A percentile compares a stretch with the other conserved stretches of the same genome.
Evolutionary conservation across 2,329 filamentous ascomycete species (phyloP).

Genomic region (Aspergillus unguis): DNA sequence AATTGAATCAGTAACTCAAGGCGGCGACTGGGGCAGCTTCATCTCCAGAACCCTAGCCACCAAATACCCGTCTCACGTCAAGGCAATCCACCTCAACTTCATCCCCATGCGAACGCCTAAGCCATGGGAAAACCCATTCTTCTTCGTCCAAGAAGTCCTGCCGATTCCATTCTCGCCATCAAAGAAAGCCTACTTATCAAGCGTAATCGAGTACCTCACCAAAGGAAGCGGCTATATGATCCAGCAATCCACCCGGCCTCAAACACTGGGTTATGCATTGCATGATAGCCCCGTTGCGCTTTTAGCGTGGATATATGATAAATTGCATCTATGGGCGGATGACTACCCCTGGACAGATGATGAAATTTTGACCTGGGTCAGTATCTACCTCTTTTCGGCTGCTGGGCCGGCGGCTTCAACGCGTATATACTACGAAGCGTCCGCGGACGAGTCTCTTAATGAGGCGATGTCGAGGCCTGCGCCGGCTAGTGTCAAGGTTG

Average conservation of each 20-base stretch:
- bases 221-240: constrained; percentile 51
- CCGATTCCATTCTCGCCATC: constrained; percentile 29
- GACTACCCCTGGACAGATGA: constrained; percentile 70
- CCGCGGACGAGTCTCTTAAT: constrained; percentile 24
- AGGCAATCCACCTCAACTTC: constrained; percentile 2
- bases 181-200: constrained; percentile 23
- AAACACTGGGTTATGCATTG: constrained; percentile 68
- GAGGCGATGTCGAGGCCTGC: constrained; percentile 42
- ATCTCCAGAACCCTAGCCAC: background rate
- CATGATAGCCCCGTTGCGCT: constrained; percentile 67
- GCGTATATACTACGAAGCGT: constrained; percentile 69
- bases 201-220: constrained; percentile 6
- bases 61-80: background rate
- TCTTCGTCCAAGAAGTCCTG: constrained; percentile 42
- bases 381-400: constrained; percentile 67
- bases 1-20: constrained; percentile 46
- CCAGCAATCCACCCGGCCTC: constrained; percentile 65
- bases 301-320: constrained; percentile 78
- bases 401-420: constrained; percentile 66
- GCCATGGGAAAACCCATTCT: constrained; percentile 46
- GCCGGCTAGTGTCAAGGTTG: constrained; percentile 48
- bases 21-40: background rate
- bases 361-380: constrained; percentile 72
- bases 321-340: constrained; percentile 61
- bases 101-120: background rate